Percentiles rank a stretch among this genome's conserved stretches.
Conservation (phyloP, 2,329 filamentous ascomycete species). For the Penicillium janthinellum region DNA sequence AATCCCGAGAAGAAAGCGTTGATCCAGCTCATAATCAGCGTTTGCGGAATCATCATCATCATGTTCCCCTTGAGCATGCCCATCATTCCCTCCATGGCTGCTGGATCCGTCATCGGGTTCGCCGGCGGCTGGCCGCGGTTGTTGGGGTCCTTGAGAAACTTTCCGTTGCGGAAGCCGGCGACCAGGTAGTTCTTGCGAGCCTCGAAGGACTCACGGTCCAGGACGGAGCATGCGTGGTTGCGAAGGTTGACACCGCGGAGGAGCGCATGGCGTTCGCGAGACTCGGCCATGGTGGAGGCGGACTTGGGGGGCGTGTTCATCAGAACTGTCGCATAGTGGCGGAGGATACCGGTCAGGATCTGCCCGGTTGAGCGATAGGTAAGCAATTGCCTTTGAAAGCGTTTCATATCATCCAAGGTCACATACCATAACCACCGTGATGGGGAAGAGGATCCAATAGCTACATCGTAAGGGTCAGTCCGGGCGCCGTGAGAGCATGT, state of each 20-base stretch:
- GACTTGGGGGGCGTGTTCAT: slow-evolving; percentile 83
- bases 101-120: slow-evolving; percentile 94
- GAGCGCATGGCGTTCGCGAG: slow-evolving; percentile 81
- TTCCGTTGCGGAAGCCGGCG: slow-evolving; percentile 78
- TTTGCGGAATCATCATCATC: slow-evolving; percentile 99
- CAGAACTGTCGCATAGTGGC: slow-evolving; percentile 93
- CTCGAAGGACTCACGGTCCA: slow-evolving; percentile 77
- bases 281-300: slow-evolving; percentile 60
- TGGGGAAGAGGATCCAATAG: slow-evolving; percentile 98
- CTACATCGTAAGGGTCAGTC: slow-evolving; percentile 51
- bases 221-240: slow-evolving; percentile 75
- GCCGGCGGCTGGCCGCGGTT: slow-evolving; percentile 81
- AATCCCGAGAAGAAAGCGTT: slow-evolving; percentile 99
- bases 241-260: slow-evolving; percentile 83
- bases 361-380: slow-evolving; percentile 32
- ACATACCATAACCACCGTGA: slow-evolving; percentile 89
- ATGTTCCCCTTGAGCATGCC: slow-evolving; percentile 99
- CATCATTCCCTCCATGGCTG: slow-evolving; percentile 99
- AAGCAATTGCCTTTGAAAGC: neutral
- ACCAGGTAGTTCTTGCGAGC: slow-evolving; percentile 78
- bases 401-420: neutral
- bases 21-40: slow-evolving; percentile 99
- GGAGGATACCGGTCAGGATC: slow-evolving; percentile 91
- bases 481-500: slow-evolving; percentile 4
- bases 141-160: slow-evolving; percentile 87